phyloP scores from a whole-genome alignment of 805 yeast genomes.

The Metschnikowia lachancei region DNA sequence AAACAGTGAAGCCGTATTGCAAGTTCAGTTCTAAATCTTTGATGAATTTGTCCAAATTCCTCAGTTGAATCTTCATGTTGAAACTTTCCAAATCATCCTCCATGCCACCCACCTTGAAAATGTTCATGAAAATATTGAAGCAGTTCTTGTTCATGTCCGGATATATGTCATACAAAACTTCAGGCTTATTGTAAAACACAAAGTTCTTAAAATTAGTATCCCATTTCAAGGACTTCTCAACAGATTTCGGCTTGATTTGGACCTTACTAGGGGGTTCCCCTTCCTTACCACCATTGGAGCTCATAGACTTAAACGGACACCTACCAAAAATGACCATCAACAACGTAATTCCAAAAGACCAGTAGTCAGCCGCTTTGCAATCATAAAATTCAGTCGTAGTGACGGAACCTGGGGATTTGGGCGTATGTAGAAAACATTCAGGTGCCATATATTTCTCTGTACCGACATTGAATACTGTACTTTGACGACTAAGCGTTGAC shows the following conservation, averaged over 20 bases:
- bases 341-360: constrained; percentile 55
- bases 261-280: constrained; percentile 12
- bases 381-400: constrained; percentile 30
- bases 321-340: constrained; percentile 51
- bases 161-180: constrained; percentile 48
- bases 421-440: constrained; percentile 35
- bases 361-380: constrained; percentile 48
- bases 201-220: constrained; percentile 48
- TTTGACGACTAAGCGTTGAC: constrained; percentile 38
- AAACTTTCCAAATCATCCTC: constrained; percentile 31
- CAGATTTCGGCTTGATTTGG: constrained; percentile 8
- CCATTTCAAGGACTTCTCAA: constrained; percentile 19
- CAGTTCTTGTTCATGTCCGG: constrained; percentile 44
- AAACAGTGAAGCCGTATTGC: constrained; percentile 44
- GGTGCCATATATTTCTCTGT: constrained; percentile 64
- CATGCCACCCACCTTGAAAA: constrained; percentile 37
- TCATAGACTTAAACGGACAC: constrained; percentile 47
- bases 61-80: constrained; percentile 23
- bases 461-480: constrained; percentile 44
- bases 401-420: constrained; percentile 7
- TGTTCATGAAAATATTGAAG: constrained; percentile 40
- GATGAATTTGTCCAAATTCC: constrained; percentile 39
- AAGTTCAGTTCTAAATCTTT: constrained; percentile 28
- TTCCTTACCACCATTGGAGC: constrained; percentile 5
- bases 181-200: constrained; percentile 34